Conservation (phyloP, 148 eudicot species). For the Silene uniflora region DNA sequence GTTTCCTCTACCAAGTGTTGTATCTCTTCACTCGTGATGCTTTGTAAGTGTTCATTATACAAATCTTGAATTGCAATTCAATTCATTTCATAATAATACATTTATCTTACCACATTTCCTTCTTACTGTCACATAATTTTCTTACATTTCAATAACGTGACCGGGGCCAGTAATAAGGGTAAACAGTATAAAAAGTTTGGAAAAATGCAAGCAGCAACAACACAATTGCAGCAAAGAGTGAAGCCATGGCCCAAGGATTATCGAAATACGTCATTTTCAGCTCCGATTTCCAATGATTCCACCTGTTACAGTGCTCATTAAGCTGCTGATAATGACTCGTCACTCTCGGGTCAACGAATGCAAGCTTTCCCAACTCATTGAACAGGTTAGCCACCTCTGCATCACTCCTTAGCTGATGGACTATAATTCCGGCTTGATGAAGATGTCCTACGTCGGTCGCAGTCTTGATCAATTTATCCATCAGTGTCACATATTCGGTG, state of each 20-base stretch:
- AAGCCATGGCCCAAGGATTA: background rate
- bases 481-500: background rate
- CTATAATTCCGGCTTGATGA: background rate
- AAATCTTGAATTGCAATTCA: too few species aligned
- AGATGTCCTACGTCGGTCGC: background rate
- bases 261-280: background rate
- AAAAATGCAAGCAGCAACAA: background rate
- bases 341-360: conserved; percentile 3
- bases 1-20: too few species aligned
- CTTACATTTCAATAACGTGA: too few species aligned
- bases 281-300: background rate
- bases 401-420: background rate
- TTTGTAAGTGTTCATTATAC: too few species aligned
- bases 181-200: background rate
- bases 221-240: background rate
- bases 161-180: too few species aligned
- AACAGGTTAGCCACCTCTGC: background rate
- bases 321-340: background rate
- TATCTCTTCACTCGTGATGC: too few species aligned
- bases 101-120: too few species aligned
- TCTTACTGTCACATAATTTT: too few species aligned
- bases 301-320: background rate
- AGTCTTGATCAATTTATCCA: background rate
- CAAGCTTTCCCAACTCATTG: background rate
- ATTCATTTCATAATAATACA: too few species aligned